phyloP scores from a whole-genome alignment of 1,139 yeast species.

The Diutina sp. region DNA sequence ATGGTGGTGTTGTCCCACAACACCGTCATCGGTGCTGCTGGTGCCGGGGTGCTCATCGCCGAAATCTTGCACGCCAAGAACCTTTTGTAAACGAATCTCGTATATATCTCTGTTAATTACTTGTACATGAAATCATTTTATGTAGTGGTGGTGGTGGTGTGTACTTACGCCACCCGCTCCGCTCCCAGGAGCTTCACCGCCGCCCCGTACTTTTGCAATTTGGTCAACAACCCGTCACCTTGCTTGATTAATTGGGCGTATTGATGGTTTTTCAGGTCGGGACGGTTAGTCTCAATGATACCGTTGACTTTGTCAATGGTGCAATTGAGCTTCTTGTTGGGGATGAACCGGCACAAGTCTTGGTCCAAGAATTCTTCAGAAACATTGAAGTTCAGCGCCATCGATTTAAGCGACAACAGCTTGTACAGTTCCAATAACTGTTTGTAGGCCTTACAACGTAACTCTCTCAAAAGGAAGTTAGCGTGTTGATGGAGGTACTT shows the following conservation, averaged over 20 bases:
- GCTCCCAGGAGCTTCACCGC: slow-evolving; percentile 38
- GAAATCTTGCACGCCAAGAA: slow-evolving; percentile 74
- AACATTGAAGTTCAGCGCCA: slow-evolving; percentile 92
- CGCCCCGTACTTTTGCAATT: slow-evolving; percentile 92
- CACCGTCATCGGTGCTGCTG: slow-evolving; percentile 98
- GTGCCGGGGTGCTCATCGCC: slow-evolving; percentile 95
- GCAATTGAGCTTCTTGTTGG: slow-evolving; percentile 87
- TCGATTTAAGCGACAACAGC: slow-evolving; percentile 75
- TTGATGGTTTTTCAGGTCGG: slow-evolving; percentile 91
- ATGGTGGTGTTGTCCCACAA: slow-evolving; percentile 95
- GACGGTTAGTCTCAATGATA: slow-evolving; percentile 88
- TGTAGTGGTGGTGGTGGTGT: not conserved
- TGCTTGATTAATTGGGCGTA: slow-evolving; percentile 81
- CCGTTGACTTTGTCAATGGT: slow-evolving; percentile 94
- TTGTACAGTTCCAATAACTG: slow-evolving; percentile 92
- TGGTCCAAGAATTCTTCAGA: slow-evolving; percentile 67
- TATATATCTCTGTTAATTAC: not conserved
- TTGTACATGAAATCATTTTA: not conserved
- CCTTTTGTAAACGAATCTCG: slow-evolving; percentile 32
- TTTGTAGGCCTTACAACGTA: slow-evolving; percentile 91
- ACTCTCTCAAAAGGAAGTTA: slow-evolving; percentile 75
- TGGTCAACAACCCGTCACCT: slow-evolving; percentile 87
- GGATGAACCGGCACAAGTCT: slow-evolving; percentile 83
- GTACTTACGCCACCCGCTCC: not conserved
- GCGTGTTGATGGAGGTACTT: slow-evolving; percentile 74